These are phyloP conservation scores for Candida cerambycidarum DNA, from an alignment of 805 yeast genomes.

Conservation along the genomic window DNA sequence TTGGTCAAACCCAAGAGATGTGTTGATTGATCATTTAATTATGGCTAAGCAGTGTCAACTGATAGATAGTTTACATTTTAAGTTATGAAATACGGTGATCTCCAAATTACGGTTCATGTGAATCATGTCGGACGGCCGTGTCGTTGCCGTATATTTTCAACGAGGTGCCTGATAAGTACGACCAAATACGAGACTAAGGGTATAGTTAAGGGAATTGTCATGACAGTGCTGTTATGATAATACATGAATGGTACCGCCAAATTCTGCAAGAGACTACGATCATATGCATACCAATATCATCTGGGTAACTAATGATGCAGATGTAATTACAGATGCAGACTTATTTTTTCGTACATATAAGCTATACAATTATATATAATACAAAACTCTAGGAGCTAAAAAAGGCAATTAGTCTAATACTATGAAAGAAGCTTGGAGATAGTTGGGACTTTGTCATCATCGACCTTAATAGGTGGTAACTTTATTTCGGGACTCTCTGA, in stretches of 20 bases:
- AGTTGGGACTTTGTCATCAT: constrained; percentile 19
- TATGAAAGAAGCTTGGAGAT: constrained; percentile 24
- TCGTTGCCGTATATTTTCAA: neutral
- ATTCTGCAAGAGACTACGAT: too few relatives aligned
- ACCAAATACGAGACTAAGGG: constrained; percentile 5
- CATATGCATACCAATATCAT: too few relatives aligned
- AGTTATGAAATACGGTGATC: neutral
- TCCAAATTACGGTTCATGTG: neutral
- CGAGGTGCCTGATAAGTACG: constrained; percentile 8
- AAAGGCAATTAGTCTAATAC: too few relatives aligned
- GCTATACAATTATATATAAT: neutral
- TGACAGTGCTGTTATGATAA: too few relatives aligned
- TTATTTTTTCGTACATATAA: neutral
- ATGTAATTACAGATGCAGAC: neutral
- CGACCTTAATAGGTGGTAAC: constrained; percentile 20
- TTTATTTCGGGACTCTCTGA: constrained; percentile 15
- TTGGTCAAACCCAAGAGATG: too few relatives aligned
- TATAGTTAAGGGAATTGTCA: too few relatives aligned
- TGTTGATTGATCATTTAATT: too few relatives aligned
- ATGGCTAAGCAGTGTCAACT: too few relatives aligned
- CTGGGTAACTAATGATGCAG: too few relatives aligned
- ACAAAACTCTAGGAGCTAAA: constrained; percentile 6
- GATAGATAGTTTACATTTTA: neutral
- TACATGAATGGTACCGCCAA: too few relatives aligned
- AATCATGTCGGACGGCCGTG: constrained; percentile 2